Percentiles rank a stretch among this genome's conserved stretches.
Conservation (phyloP, 495 filamentous ascomycete species). For the Aspergillus incahuasiensis region DNA sequence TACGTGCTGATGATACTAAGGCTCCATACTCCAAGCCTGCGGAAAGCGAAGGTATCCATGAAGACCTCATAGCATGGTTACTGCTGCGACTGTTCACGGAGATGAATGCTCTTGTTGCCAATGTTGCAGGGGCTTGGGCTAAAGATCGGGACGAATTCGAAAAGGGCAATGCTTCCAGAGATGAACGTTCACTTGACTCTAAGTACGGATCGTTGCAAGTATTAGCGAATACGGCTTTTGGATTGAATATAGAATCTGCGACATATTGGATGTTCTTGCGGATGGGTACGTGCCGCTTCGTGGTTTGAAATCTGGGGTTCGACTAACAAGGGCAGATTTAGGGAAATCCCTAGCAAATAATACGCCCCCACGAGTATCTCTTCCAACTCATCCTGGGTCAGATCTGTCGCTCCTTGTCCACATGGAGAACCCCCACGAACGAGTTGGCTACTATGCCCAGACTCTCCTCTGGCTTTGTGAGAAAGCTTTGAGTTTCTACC, state of each 20-base stretch:
- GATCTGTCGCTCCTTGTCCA: slow-evolving; percentile 16
- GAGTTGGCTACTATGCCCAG: slow-evolving; percentile 22
- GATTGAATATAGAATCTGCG: slow-evolving; percentile 21
- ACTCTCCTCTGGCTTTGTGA: slow-evolving; percentile 29
- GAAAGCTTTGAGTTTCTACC: slow-evolving; percentile 21
- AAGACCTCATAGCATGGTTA: slow-evolving; percentile 4
- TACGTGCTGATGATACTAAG: neutral
- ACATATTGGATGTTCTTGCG: slow-evolving; percentile 36
- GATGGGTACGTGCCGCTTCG: slow-evolving; percentile 22
- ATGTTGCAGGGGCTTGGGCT: slow-evolving; percentile 19
- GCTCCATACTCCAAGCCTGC: neutral
- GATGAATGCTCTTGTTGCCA: slow-evolving; percentile 12
- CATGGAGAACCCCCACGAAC: slow-evolving; percentile 21
- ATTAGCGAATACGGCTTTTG: slow-evolving; percentile 16
- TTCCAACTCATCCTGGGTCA: slow-evolving; percentile 16
- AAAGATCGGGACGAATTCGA: neutral
- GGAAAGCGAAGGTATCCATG: neutral
- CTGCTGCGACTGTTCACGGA: slow-evolving; percentile 16
- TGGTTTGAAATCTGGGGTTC: neutral
- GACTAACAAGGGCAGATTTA: slow-evolving; percentile 20
- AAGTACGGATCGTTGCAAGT: slow-evolving; percentile 8
- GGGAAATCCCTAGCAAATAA: slow-evolving; percentile 26
- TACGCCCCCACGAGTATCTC: slow-evolving; percentile 17
- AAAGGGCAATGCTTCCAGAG: neutral
- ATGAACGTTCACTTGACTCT: neutral